Evolutionary conservation across 257 asterid genomes (phyloP).

Genomic region (Misopates orontium): DNA sequence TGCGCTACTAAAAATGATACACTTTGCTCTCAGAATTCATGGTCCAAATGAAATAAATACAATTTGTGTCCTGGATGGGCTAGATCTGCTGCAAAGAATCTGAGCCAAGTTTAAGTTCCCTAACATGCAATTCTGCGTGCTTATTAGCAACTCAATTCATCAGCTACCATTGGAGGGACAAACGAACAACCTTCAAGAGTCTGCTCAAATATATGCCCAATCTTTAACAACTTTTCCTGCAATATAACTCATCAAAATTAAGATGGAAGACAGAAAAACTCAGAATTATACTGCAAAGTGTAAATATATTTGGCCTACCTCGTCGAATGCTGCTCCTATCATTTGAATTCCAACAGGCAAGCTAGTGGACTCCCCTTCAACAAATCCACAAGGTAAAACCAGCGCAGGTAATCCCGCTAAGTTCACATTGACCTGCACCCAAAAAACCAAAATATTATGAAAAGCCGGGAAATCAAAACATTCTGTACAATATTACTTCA

Average conservation of each 20-base stretch:
- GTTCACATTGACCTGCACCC: conserved; percentile 90
- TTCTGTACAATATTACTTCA: too few species aligned
- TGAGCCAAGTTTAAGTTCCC: too few species aligned
- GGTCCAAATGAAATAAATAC: too few species aligned
- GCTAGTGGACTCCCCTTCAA: conserved; percentile 48
- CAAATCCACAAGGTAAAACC: conserved; percentile 94
- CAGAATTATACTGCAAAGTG: too few species aligned
- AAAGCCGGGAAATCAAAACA: conserved; percentile 7
- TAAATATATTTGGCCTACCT: conserved; percentile 51
- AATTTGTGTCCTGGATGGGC: too few species aligned
- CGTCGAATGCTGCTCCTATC: conserved; percentile 90
- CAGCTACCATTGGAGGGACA: conserved; percentile 70
- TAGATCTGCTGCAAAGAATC: too few species aligned
- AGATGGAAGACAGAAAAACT: too few species aligned
- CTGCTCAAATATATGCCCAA: conserved; percentile 94
- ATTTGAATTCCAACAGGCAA: conserved; percentile 91
- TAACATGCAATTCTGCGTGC: neutral
- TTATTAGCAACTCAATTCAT: conserved; percentile 37
- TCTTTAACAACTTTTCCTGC: conserved; percentile 80
- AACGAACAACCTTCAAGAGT: conserved; percentile 67
- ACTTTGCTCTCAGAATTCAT: too few species aligned
- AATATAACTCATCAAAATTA: too few species aligned
- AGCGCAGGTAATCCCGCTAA: conserved; percentile 98
- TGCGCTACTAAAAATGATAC: too few species aligned
- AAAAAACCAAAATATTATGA: neutral